phyloP scores from a whole-genome alignment of 495 filamentous ascomycete species.

The Podospora fimiseda region DNA sequence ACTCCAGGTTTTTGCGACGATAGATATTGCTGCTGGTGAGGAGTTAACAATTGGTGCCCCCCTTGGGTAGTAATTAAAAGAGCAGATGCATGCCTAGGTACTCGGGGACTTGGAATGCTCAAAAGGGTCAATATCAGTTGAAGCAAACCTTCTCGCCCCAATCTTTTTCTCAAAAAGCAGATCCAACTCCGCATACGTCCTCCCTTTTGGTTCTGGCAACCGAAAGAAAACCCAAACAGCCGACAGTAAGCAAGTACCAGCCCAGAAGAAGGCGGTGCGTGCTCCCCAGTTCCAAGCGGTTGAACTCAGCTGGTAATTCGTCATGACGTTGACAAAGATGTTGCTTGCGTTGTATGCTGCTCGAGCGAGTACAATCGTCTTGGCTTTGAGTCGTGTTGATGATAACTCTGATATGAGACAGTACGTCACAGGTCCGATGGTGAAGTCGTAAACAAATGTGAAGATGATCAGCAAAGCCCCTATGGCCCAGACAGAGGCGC shows the following conservation, averaged over 20 bases:
- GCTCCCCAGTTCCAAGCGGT: conserved; percentile 47
- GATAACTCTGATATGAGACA: conserved; percentile 50
- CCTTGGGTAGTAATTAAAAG: neutral
- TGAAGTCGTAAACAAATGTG: conserved; percentile 48
- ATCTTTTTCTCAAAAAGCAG: conserved; percentile 42
- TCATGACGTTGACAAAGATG: conserved; percentile 42
- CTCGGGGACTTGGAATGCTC: no score
- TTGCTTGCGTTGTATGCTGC: conserved; percentile 46
- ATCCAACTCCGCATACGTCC: conserved; percentile 46
- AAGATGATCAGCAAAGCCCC: conserved; percentile 46
- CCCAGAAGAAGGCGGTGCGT: conserved; percentile 48
- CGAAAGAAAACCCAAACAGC: conserved; percentile 30
- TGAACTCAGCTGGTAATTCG: conserved; percentile 44
- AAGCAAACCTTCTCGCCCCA: conserved; percentile 34
- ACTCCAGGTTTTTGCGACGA: no score
- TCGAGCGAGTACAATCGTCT: conserved; percentile 50
- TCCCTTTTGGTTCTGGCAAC: conserved; percentile 32
- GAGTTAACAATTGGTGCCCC: no score
- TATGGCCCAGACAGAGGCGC: conserved; percentile 30
- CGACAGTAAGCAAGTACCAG: conserved; percentile 39
- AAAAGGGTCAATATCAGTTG: conserved; percentile 22
- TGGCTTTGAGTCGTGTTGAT: conserved; percentile 46
- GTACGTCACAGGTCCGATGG: conserved; percentile 52
- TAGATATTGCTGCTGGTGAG: no score
- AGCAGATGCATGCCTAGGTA: no score